A percentile compares a stretch with the other conserved stretches of the same genome.
These are phyloP conservation scores for Avena insularis DNA, from an alignment of 176 grass and related monocot species.

Conservation along the genomic window DNA sequence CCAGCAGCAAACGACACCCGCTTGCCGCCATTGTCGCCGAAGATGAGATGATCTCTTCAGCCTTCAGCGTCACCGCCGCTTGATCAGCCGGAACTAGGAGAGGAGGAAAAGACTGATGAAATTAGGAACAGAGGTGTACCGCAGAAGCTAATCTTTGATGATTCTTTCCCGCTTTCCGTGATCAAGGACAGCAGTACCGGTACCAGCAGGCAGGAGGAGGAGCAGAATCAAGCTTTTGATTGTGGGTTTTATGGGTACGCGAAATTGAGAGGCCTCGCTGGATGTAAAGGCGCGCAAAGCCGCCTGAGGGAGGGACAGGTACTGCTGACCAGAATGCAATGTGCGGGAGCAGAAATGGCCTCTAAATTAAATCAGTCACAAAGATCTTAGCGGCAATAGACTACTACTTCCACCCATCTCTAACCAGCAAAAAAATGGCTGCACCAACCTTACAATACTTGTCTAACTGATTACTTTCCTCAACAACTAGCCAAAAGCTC, in stretches of 20 bases:
- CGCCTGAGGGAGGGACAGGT: conserved; percentile 28
- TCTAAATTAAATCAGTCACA: conserved; percentile 11
- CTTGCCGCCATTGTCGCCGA: conserved; percentile 45
- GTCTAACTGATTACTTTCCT: background rate
- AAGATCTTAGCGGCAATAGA: background rate
- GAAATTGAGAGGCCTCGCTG: background rate
- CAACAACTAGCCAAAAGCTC: background rate
- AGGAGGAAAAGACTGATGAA: background rate
- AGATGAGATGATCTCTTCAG: background rate
- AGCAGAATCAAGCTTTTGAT: conserved; percentile 8
- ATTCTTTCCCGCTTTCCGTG: conserved; percentile 10
- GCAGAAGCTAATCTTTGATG: background rate
- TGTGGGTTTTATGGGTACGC: background rate
- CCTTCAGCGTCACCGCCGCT: background rate
- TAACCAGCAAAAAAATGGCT: conserved; percentile 2
- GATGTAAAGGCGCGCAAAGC: conserved; percentile 35
- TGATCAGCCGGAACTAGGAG: background rate
- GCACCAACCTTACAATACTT: conserved; percentile 33
- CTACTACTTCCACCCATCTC: conserved; percentile 8
- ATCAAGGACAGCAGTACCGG: conserved; percentile 18
- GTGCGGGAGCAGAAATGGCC: background rate
- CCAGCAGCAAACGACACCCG: background rate
- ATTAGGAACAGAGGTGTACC: conserved; percentile 18
- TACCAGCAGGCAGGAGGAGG: background rate
- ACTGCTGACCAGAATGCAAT: conserved; percentile 8